Base-by-base conservation (phyloP, 495 filamentous ascomycete species). In the Penicillium cataractarum region DNA sequence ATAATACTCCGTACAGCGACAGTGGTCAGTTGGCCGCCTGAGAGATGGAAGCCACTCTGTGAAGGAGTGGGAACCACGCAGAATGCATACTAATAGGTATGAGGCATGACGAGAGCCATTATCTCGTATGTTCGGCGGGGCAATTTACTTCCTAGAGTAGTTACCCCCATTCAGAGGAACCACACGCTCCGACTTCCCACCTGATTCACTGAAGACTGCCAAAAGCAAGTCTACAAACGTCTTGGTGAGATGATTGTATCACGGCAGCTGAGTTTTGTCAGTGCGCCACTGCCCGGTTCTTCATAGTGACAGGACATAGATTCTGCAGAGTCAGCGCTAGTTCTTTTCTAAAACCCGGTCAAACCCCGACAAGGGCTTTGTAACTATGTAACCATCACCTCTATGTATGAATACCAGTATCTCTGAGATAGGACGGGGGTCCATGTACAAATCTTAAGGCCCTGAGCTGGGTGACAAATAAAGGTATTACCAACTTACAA, bases 291-390 rank as follows among this genome's bases (percentile, higher is more conserved):
- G 10, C 21, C 21, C 42, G 8, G 21, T 46, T 19, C 6, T 46
- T n/a, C 9, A 21, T 46, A 22, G 42, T 46, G 42, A 46, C 42
- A 3, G 42, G 24, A 24, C 19, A 46, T 46, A 40, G 19, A 24
- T 9, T 46, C 42, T 46, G 42, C 21, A 46, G 42, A 46, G 42
- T 46, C 42, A 46, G 42, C 42, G 42, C 42, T 46, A 46, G 21
- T 46, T 22, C 12, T 3, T 13, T 12, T 2, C n/a, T n/a, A 46
- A 46, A 46, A 3, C 42, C 21, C 42, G 42, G 13, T 46, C 21
- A 46, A 21, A 44, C 22, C 4, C 8, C 21, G 21, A 46, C 42
- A 24, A 22, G 9, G 19, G 12, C 21, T 46, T 22, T 9, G 35
- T 39, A 17, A 3, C 35, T 39, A 17, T 39, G 3, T 3, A 3